Conservation (phyloP, 2,329 filamentous ascomycete species). For the Talaromyces marneffei region DNA sequence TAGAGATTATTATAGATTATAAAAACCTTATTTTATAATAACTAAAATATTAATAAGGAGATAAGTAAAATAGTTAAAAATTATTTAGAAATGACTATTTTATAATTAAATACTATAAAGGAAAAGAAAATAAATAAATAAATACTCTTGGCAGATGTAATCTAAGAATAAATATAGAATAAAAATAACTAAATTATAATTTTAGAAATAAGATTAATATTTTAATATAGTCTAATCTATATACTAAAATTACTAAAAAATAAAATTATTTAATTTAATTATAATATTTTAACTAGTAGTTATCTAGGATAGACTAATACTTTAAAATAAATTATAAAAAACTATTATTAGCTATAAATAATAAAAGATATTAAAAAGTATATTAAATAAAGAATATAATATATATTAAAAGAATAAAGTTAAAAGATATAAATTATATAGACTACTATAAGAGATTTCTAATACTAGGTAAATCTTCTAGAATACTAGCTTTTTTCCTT, state of each 20-base stretch:
- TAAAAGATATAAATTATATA: not conserved
- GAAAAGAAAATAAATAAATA: not conserved
- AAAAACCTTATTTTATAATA: not conserved
- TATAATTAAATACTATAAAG: too few species aligned
- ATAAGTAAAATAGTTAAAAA: not conserved
- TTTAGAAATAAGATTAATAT: not conserved
- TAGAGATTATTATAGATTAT: not conserved
- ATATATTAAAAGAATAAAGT: not conserved
- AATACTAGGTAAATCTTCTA: slow-evolving; percentile 3
- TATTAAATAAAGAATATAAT: not conserved
- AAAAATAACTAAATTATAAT: not conserved
- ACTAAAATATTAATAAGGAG: not conserved
- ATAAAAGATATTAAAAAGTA: not conserved
- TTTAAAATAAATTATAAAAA: not conserved
- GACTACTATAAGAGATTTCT: not conserved
- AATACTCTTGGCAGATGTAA: not conserved
- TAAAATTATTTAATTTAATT: not conserved
- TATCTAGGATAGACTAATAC: not conserved
- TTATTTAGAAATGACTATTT: not conserved
- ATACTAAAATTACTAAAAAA: not conserved
- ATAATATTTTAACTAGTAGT: not conserved
- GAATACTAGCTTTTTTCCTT: not conserved
- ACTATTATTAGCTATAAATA: not conserved
- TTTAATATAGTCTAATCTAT: not conserved
- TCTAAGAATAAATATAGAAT: not conserved